A percentile compares a stretch with the other conserved stretches of the same genome.
These are phyloP conservation scores for Cystobasidium onofrii DNA, from an alignment of 768 basidiomycete genomes.

Conservation along the genomic window DNA sequence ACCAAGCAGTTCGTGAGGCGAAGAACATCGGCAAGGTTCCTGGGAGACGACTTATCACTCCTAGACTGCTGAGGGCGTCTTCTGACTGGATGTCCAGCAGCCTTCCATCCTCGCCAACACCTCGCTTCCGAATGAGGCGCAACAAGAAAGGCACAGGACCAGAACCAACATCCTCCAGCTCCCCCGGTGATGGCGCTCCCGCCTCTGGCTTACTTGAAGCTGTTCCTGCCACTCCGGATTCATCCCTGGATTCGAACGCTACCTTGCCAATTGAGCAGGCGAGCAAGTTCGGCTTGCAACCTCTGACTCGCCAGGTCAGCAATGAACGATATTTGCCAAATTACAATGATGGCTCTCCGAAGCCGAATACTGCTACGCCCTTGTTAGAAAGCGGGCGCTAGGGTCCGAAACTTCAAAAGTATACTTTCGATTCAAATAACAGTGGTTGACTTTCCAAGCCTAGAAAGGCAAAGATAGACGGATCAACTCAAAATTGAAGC, in stretches of 20 bases:
- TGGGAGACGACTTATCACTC: not conserved
- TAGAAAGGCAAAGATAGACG: no score
- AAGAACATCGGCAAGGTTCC: not conserved
- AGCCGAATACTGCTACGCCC: not conserved
- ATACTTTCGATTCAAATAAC: no score
- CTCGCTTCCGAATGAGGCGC: constrained; percentile 1
- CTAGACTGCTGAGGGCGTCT: constrained; percentile 14
- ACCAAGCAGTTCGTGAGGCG: not conserved
- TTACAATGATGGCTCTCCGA: not conserved
- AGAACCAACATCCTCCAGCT: not conserved
- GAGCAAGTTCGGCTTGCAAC: not conserved
- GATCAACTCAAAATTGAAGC: no score
- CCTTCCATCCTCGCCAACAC: constrained; percentile 15
- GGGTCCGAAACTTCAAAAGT: not conserved
- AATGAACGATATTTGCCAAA: not conserved
- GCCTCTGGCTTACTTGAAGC: not conserved
- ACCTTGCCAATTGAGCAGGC: constrained; percentile 1
- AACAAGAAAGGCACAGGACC: not conserved
- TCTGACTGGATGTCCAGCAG: constrained; percentile 24
- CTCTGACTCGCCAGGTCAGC: not conserved
- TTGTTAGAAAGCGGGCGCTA: not conserved
- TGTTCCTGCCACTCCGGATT: not conserved
- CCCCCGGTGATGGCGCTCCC: not conserved
- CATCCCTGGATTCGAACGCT: not conserved
- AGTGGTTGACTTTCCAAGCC: no score